phyloP scores from a whole-genome alignment of 768 basidiomycete genomes.

The Pholiota molesta region DNA sequence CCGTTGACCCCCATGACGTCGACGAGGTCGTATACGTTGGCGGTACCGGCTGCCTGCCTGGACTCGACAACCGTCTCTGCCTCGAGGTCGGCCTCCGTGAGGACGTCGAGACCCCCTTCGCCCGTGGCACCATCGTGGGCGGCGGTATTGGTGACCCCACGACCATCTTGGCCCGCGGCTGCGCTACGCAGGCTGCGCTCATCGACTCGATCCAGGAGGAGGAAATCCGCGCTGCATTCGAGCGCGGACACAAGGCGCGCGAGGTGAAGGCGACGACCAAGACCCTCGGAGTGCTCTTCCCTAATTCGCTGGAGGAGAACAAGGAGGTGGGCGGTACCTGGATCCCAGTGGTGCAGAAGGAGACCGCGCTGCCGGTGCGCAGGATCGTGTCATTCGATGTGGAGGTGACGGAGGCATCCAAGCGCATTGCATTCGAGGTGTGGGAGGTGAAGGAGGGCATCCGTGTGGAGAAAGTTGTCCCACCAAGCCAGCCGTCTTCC shows the following conservation, averaged over 20 bases:
- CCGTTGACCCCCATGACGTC: conserved; percentile 65
- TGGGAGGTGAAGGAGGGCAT: conserved; percentile 79
- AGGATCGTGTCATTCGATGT: conserved; percentile 63
- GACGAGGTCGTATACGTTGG: conserved; percentile 85
- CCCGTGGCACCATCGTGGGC: conserved; percentile 65
- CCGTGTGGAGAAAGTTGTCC: conserved; percentile 59
- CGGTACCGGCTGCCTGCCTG: conserved; percentile 73
- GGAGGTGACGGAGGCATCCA: conserved; percentile 42
- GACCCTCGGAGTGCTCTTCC: conserved; percentile 71
- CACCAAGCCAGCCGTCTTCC: conserved; percentile 41
- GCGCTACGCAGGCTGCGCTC: conserved; percentile 72
- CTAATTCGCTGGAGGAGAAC: conserved; percentile 42
- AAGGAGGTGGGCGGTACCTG: conserved; percentile 62
- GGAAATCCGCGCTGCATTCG: conserved; percentile 56
- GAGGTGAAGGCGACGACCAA: conserved; percentile 56
- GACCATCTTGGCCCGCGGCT: conserved; percentile 76
- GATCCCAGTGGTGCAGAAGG: conserved; percentile 67
- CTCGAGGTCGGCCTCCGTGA: conserved; percentile 57
- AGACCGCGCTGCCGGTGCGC: conserved; percentile 73
- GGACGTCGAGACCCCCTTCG: conserved; percentile 66
- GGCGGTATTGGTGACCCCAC: conserved; percentile 80
- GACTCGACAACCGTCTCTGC: conserved; percentile 64
- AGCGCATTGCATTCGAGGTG: conserved; percentile 66
- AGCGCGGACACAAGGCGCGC: conserved; percentile 33
- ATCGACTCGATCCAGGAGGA: conserved; percentile 53